A percentile compares a stretch with the other conserved stretches of the same genome.
Conservation (phyloP, 75 land plant species). For the Ceratopteris richardii region DNA sequence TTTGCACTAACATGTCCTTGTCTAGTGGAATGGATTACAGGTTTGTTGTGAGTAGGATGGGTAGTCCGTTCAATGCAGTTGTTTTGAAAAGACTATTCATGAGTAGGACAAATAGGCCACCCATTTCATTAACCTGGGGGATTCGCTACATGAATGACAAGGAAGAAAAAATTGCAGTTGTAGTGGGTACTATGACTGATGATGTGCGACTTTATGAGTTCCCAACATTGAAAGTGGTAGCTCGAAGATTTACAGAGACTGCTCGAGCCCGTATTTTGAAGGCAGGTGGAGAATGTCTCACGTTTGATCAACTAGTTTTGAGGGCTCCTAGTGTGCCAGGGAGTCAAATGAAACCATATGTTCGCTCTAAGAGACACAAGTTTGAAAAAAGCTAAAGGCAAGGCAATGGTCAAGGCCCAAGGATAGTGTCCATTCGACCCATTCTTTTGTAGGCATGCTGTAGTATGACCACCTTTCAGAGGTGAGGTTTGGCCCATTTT, state of each 20-base stretch:
- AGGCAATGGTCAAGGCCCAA: no score
- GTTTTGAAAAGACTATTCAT: conserved; percentile 69
- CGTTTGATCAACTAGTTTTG: conserved; percentile 14
- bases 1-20: no score
- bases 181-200: conserved; percentile 74
- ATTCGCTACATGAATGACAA: conserved; percentile 45
- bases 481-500: no score
- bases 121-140: conserved; percentile 51
- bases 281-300: conserved; percentile 52
- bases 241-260: conserved; percentile 65
- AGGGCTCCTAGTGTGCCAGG: conserved; percentile 91
- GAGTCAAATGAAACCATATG: conserved; percentile 88
- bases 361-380: conserved; percentile 82
- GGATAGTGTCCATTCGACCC: no score
- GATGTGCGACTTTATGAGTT: conserved; percentile 53
- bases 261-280: conserved; percentile 54
- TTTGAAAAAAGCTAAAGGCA: no score
- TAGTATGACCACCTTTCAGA: no score
- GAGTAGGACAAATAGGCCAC: conserved; percentile 29
- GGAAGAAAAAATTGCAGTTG: conserved; percentile 63
- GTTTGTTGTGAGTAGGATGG: conserved; percentile 53
- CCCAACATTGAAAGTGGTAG: conserved; percentile 53
- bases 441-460: no score
- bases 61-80: conserved; percentile 24
- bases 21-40: no score